Evolutionary conservation across 805 yeast genomes (phyloP).

Genomic region (Metschnikowia amazonensis): DNA sequence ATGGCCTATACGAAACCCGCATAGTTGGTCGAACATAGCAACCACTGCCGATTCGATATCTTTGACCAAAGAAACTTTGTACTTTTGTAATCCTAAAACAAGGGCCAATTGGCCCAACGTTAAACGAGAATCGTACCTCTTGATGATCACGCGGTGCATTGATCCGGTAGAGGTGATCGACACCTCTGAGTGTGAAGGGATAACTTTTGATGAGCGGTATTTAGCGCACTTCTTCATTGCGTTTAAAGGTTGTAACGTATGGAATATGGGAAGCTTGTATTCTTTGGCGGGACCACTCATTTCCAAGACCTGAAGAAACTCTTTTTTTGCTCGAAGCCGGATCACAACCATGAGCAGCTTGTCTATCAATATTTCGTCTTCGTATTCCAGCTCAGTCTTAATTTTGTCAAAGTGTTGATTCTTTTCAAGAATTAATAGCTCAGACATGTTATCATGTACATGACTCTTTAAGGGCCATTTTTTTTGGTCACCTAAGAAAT

Average conservation of each 20-base stretch:
- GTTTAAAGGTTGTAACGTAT: slow-evolving; percentile 3
- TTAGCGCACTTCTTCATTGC: slow-evolving; percentile 4
- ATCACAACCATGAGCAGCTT: slow-evolving; percentile 6
- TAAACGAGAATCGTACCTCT: slow-evolving; percentile 14
- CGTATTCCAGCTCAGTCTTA: not conserved
- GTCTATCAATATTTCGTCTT: not conserved
- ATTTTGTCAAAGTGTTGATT: not conserved
- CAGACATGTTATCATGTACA: not conserved
- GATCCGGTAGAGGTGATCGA: not conserved
- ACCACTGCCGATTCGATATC: slow-evolving; percentile 52
- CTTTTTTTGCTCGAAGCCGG: slow-evolving; percentile 1
- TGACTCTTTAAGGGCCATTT: not conserved
- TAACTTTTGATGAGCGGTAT: slow-evolving; percentile 2
- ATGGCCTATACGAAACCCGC: slow-evolving; percentile 71
- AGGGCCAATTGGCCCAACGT: slow-evolving; percentile 13
- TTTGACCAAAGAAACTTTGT: slow-evolving; percentile 50
- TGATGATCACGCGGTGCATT: slow-evolving; percentile 4
- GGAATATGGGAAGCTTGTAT: slow-evolving; percentile 13
- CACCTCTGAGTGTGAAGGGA: not conserved
- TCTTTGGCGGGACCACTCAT: slow-evolving; percentile 13
- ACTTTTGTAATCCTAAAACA: slow-evolving; percentile 17
- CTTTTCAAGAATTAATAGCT: not conserved
- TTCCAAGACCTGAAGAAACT: slow-evolving; percentile 6
- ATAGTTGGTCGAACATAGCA: slow-evolving; percentile 48
- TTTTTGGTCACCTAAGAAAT: not conserved